These are phyloP conservation scores for Dianthus caryophyllus DNA, from an alignment of 148 eudicot genomes.

Conservation along the genomic window DNA sequence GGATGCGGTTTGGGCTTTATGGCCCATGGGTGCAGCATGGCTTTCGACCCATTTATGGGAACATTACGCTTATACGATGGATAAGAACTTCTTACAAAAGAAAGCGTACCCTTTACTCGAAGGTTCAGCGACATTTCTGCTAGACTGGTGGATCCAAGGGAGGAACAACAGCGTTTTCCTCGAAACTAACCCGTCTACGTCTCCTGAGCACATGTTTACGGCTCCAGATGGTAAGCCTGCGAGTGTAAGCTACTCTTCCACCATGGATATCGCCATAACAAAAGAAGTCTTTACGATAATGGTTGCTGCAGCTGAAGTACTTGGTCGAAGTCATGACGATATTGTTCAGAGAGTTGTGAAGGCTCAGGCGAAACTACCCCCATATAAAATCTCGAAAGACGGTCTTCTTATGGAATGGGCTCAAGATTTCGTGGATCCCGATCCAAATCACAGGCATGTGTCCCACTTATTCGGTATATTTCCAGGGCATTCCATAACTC, in stretches of 20 bases:
- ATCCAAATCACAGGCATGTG: conserved; percentile 71
- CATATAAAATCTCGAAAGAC: conserved; percentile 55
- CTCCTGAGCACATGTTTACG: conserved; percentile 72
- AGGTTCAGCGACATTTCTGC: conserved; percentile 60
- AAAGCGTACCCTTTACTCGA: conserved; percentile 72
- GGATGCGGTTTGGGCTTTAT: conserved; percentile 71
- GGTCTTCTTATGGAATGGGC: conserved; percentile 93
- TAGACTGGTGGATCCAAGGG: conserved; percentile 85
- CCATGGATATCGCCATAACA: conserved; percentile 83
- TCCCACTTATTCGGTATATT: conserved; percentile 83
- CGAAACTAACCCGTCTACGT: conserved; percentile 89
- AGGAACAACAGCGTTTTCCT: conserved; percentile 47
- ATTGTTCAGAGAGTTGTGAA: conserved; percentile 49
- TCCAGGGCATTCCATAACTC: conserved; percentile 74
- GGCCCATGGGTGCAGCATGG: conserved; percentile 99
- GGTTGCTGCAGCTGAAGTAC: conserved; percentile 59
- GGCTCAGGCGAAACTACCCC: conserved; percentile 56
- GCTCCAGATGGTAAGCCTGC: conserved; percentile 77
- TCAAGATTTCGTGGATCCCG: conserved; percentile 64
- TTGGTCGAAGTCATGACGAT: conserved; percentile 57
- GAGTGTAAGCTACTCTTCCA: conserved; percentile 79
- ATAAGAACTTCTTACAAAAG: conserved; percentile 56
- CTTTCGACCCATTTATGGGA: conserved; percentile 94
- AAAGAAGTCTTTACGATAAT: conserved; percentile 57
- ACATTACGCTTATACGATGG: conserved; percentile 70